Conservation (phyloP, 768 basidiomycete species). For the Phylloporus scabripes region DNA sequence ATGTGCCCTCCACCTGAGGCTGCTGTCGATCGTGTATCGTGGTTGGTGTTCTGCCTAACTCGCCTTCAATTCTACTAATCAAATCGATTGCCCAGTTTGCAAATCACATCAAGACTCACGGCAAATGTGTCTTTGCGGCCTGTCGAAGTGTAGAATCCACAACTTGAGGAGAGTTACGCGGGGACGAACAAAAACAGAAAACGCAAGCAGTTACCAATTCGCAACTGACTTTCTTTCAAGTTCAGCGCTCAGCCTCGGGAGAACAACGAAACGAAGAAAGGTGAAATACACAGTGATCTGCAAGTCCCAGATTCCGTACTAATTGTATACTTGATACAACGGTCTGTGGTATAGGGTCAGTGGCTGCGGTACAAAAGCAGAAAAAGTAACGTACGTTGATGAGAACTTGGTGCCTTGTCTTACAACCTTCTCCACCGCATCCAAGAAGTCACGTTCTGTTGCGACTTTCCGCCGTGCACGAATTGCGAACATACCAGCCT, state of each 20-base stretch:
- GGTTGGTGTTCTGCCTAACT: too few relatives aligned
- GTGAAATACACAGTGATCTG: constrained; percentile 15
- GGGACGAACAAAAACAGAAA: neutral
- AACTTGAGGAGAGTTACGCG: neutral
- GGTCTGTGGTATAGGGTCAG: constrained; percentile 44
- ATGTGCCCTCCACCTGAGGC: too few relatives aligned
- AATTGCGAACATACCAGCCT: constrained; percentile 99
- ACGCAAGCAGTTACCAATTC: neutral
- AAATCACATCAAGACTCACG: too few relatives aligned
- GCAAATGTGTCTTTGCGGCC: too few relatives aligned
- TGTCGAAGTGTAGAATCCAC: neutral
- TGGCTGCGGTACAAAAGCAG: neutral
- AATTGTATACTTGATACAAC: constrained; percentile 92
- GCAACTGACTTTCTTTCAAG: neutral
- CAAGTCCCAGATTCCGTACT: constrained; percentile 30
- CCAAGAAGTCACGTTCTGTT: constrained; percentile 95
- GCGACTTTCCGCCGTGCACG: constrained; percentile 94
- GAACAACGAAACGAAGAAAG: neutral
- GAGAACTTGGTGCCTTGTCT: constrained; percentile 98
- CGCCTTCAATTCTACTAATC: too few relatives aligned
- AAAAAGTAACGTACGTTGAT: constrained; percentile 66
- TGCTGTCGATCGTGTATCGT: too few relatives aligned
- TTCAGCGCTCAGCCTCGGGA: neutral
- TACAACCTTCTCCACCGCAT: constrained; percentile 98
- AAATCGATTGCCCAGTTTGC: too few relatives aligned